Evolutionary conservation across 2,329 filamentous ascomycete genomes (phyloP).

Genomic region (Cladosporium halotolerans): DNA sequence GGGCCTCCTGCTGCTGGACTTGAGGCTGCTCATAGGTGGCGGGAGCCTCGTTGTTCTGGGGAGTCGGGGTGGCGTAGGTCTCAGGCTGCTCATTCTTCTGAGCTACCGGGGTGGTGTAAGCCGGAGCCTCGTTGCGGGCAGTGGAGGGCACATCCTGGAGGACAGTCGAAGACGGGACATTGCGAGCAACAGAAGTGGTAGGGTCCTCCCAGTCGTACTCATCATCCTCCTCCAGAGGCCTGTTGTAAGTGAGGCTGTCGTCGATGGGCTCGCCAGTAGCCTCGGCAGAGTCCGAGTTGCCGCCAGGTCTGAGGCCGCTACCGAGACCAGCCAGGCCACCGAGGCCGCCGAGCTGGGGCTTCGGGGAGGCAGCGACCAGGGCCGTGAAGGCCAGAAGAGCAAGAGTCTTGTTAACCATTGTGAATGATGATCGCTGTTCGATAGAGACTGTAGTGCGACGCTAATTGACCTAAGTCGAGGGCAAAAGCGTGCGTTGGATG

Average conservation of each 20-base stretch:
- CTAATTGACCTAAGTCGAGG: not conserved
- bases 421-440: not conserved
- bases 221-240: slow-evolving; percentile 5
- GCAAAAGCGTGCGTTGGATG: slow-evolving; percentile 4
- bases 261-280: not conserved
- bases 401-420: slow-evolving; percentile 4
- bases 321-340: not conserved
- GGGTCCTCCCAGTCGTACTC: slow-evolving; percentile 8
- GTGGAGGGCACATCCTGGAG: not conserved
- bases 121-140: not conserved
- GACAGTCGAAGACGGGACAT: not conserved
- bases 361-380: slow-evolving; percentile 3
- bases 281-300: not conserved
- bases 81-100: not conserved
- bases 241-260: slow-evolving; percentile 10
- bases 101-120: not conserved
- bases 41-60: not conserved
- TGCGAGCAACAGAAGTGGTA: not conserved
- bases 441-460: not conserved
- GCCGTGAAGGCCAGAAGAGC: slow-evolving; percentile 4
- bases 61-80: not conserved
- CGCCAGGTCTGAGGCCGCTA: not conserved
- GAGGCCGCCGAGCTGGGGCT: slow-evolving; percentile 2
- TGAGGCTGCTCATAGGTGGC: not conserved
- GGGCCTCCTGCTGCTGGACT: not conserved